A percentile compares a stretch with the other conserved stretches of the same genome.
Evolutionary conservation across 1,139 yeast species (phyloP).

Genomic region (Magnusiomyces fungicola): DNA sequence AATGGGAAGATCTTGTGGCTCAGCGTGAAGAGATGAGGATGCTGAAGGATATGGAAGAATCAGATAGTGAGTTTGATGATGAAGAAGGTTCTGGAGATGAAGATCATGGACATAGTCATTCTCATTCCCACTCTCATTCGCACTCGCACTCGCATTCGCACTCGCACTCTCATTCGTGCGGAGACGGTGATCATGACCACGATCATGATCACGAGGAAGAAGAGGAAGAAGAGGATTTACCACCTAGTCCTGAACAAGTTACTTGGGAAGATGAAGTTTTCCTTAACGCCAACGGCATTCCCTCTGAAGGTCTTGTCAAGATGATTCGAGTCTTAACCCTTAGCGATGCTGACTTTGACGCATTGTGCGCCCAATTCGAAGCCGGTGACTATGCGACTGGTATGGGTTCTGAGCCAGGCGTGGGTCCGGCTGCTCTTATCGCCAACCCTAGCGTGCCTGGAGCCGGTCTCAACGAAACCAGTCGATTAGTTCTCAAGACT

Average conservation of each 20-base stretch:
- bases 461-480: conserved; percentile 8
- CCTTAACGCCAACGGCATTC: conserved; percentile 35
- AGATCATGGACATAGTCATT: no score
- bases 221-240: conserved; percentile 6
- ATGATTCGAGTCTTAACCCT: conserved; percentile 33
- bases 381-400: conserved; percentile 13
- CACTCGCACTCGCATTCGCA: no score
- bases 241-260: conserved; percentile 13
- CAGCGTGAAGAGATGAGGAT: conserved; percentile 15
- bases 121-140: no score
- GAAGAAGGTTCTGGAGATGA: no score
- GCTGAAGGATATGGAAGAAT: no score
- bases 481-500: conserved; percentile 14
- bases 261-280: conserved; percentile 15
- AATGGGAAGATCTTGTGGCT: conserved; percentile 17
- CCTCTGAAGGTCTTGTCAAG: conserved; percentile 37
- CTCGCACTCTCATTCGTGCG: no score
- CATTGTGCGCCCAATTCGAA: conserved; percentile 19
- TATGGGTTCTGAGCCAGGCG: no score
- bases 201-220: no score
- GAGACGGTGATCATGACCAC: no score
- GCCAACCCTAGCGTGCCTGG: no score
- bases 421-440: no score
- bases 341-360: conserved; percentile 20
- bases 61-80: no score